These are phyloP conservation scores for Detonula confervacea DNA, from an alignment of 352 stramenopile species.

Conservation along the genomic window DNA sequence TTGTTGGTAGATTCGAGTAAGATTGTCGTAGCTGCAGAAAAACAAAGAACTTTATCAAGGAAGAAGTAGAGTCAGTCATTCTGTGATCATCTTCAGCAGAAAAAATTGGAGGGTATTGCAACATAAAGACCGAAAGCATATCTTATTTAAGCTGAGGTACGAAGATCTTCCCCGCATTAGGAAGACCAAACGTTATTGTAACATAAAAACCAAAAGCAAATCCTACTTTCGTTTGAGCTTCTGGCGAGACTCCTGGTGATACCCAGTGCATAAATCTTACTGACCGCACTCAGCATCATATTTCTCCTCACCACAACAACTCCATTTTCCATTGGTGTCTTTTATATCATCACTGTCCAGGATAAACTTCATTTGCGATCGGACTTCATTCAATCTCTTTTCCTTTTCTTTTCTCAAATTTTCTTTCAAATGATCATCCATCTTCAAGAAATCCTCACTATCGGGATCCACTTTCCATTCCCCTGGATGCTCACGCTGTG, in stretches of 20 bases:
- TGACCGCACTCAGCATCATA: constrained; percentile 47
- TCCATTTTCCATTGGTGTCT: constrained; percentile 64
- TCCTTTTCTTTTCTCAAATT: constrained; percentile 74
- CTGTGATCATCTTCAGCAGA: too few relatives aligned
- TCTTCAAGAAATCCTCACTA: constrained; percentile 66
- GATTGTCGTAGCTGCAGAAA: constrained; percentile 95
- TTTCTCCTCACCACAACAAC: constrained; percentile 57
- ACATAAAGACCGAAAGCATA: neutral
- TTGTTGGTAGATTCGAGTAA: constrained; percentile 92
- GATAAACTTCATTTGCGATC: constrained; percentile 80
- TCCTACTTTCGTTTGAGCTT: too few relatives aligned
- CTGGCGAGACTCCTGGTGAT: too few relatives aligned
- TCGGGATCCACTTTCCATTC: constrained; percentile 66
- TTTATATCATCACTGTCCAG: constrained; percentile 68
- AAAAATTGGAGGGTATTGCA: too few relatives aligned
- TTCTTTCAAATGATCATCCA: constrained; percentile 71
- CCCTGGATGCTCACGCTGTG: constrained; percentile 38
- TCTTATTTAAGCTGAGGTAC: too few relatives aligned
- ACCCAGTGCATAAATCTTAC: too few relatives aligned
- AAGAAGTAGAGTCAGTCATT: constrained; percentile 85
- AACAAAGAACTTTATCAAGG: constrained; percentile 91
- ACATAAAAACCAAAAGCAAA: too few relatives aligned
- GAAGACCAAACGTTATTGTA: too few relatives aligned
- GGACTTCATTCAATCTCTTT: constrained; percentile 62
- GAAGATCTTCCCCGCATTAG: too few relatives aligned